These are phyloP conservation scores for Trametes cubensis DNA, from an alignment of 768 basidiomycete species.

Conservation along the genomic window DNA sequence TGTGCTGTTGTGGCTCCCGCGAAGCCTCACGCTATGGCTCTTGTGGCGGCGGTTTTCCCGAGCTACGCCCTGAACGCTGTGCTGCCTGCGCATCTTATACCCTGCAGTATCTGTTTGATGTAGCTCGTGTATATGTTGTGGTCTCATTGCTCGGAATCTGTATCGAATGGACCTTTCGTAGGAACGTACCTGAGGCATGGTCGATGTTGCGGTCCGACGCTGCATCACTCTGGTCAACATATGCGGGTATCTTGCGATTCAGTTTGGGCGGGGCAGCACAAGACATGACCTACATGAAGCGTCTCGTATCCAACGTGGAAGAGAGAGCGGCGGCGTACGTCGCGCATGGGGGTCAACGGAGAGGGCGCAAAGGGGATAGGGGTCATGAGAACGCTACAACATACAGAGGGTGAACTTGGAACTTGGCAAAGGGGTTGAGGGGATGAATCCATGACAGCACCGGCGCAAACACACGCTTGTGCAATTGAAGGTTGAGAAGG, in stretches of 20 bases:
- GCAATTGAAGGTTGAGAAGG: background rate
- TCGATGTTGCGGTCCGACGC: too few relatives aligned
- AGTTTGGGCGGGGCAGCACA: slow-evolving; percentile 1
- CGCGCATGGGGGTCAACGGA: background rate
- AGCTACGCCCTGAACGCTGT: background rate
- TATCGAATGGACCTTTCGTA: too few relatives aligned
- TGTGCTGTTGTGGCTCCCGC: slow-evolving; percentile 17
- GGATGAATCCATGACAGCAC: too few relatives aligned
- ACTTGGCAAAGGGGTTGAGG: too few relatives aligned
- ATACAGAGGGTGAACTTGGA: background rate
- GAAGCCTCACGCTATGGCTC: slow-evolving; percentile 1
- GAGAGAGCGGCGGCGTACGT: background rate
- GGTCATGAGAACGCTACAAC: slow-evolving; percentile 1
- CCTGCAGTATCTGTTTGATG: too few relatives aligned
- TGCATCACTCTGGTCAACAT: too few relatives aligned
- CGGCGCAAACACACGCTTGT: too few relatives aligned
- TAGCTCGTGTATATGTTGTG: too few relatives aligned
- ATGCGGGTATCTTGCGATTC: slow-evolving; percentile 12
- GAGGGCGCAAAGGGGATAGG: background rate
- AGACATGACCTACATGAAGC: slow-evolving; percentile 10
- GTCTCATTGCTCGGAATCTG: too few relatives aligned
- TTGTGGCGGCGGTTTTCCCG: slow-evolving; percentile 16
- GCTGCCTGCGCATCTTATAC: too few relatives aligned
- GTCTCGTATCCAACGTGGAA: slow-evolving; percentile 6
- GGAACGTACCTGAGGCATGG: too few relatives aligned